Evolutionary conservation across 345 rosid species (phyloP).

Genomic region (Microcos paniculata): DNA sequence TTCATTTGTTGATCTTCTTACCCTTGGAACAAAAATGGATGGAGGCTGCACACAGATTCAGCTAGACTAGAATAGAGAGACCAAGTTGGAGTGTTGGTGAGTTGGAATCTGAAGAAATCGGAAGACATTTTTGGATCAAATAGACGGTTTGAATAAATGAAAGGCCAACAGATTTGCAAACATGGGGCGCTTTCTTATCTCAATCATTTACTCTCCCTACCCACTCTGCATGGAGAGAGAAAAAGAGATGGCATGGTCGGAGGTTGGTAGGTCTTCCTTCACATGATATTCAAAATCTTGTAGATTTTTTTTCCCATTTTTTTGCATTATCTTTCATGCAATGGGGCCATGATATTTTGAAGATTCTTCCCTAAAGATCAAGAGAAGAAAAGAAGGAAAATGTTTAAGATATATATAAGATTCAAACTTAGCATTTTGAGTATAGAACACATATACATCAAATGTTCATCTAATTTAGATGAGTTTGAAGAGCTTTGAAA

Average conservation of each 20-base stretch:
- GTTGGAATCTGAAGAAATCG: neutral
- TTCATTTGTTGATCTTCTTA: neutral
- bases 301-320: neutral
- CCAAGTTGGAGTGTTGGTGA: neutral
- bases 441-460: too few species aligned
- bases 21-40: neutral
- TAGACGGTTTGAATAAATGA: neutral
- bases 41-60: neutral
- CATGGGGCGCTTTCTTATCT: neutral
- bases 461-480: too few species aligned
- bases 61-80: neutral
- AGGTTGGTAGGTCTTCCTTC: constrained; percentile 16
- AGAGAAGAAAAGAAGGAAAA: neutral
- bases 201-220: neutral
- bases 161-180: constrained; percentile 15
- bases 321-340: neutral
- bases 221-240: neutral
- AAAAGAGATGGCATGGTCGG: constrained; percentile 14
- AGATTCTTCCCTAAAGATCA: neutral
- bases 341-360: neutral
- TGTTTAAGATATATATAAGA: too few species aligned
- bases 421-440: too few species aligned
- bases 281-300: constrained; percentile 21
- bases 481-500: too few species aligned
- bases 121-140: neutral